A percentile compares a stretch with the other conserved stretches of the same genome.
phyloP scores from a whole-genome alignment of 768 basidiomycete genomes.

The Auriculariales sp. region DNA sequence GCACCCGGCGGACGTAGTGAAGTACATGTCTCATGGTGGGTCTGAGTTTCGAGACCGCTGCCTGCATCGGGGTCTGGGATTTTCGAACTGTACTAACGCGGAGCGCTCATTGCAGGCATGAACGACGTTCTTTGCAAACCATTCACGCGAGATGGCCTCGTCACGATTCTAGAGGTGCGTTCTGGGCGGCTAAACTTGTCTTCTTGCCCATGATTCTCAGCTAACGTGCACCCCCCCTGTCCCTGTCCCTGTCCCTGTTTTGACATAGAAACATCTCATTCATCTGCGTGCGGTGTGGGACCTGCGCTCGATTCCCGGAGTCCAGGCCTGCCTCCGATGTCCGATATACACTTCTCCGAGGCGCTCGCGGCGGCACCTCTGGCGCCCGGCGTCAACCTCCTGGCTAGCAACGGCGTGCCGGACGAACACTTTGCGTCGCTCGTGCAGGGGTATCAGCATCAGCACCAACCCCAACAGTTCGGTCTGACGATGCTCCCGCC shows the following conservation, averaged over 20 bases:
- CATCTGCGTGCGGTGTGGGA: conserved; percentile 8
- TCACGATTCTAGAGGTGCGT: conserved; percentile 80
- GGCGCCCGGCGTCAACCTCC: conserved; percentile 40
- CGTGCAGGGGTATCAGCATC: too few relatives aligned
- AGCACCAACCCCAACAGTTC: too few relatives aligned
- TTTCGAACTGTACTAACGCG: neutral
- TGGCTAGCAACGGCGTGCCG: conserved; percentile 75
- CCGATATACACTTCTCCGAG: neutral
- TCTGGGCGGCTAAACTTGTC: too few relatives aligned
- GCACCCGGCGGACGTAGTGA: conserved; percentile 75
- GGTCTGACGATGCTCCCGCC: too few relatives aligned
- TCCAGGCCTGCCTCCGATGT: neutral
- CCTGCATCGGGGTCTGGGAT: neutral
- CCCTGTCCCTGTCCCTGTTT: too few relatives aligned
- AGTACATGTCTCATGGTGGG: conserved; percentile 63
- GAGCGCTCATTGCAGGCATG: conserved; percentile 43
- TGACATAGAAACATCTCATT: conserved; percentile 1
- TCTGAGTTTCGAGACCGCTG: neutral
- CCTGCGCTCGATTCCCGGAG: neutral
- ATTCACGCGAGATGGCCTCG: conserved; percentile 81
- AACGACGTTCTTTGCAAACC: conserved; percentile 95
- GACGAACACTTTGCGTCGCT: conserved; percentile 93
- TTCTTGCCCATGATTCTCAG: neutral
- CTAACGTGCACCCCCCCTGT: conserved; percentile 1
- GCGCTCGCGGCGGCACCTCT: neutral